phyloP scores from a whole-genome alignment of 345 rosid genomes.

The Balakata baccata region DNA sequence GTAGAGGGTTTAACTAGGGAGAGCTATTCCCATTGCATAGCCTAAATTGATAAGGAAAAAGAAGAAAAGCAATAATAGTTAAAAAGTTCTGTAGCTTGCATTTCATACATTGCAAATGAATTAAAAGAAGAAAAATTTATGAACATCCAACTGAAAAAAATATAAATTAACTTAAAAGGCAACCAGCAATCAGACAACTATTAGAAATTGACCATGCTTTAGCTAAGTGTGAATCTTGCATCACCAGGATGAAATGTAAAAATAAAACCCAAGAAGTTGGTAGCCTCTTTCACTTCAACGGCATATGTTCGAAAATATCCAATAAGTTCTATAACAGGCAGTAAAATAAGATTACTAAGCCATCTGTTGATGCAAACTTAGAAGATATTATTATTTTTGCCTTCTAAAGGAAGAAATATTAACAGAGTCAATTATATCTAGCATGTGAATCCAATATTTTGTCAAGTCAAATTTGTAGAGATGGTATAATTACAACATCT shows the following conservation, averaged over 20 bases:
- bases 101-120: neutral
- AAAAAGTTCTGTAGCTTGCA: neutral
- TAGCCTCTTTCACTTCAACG: neutral
- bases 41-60: neutral
- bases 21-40: neutral
- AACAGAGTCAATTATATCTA: neutral
- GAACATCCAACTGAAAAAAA: neutral
- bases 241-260: neutral
- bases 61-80: neutral
- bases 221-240: neutral
- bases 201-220: neutral
- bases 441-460: conserved; percentile 7
- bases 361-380: neutral
- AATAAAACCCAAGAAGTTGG: conserved; percentile 2
- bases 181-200: neutral
- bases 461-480: conserved; percentile 15
- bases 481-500: conserved; percentile 24
- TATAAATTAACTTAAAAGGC: neutral
- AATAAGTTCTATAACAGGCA: conserved; percentile 1
- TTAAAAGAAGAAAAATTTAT: neutral
- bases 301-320: neutral
- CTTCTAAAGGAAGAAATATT: neutral
- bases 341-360: neutral
- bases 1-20: neutral
- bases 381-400: neutral